Evolutionary conservation across 192 early-diverging fungal genomes (phyloP), one percentile per base, ranked within the genome.

Genomic region (Coemansia guatemalensis): DNA sequence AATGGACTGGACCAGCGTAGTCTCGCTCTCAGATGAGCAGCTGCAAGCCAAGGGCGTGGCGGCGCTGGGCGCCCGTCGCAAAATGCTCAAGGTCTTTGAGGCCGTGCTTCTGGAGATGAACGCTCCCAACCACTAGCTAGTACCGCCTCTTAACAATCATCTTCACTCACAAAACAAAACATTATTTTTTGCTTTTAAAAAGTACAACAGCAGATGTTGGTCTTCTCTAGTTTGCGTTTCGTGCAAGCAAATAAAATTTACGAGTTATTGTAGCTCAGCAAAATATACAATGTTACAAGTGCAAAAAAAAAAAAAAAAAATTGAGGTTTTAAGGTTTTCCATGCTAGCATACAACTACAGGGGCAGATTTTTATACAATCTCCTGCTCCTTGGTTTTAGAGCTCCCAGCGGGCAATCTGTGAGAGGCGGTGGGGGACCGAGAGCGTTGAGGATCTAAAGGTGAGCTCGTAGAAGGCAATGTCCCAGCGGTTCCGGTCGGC

Each of bases 41-140:
- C 83, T 99, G 64, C 84, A 85, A 47, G 85, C 81, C 32, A 87
- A 89, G 62, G 96, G 96, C 24, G 95, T 99, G 8, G 78, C 90
- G 6, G 95, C 96, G 52, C 85, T 97, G 62, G 96, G 96, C 51
- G 96, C 96, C 22, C 87, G 96, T 24, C 85, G 93, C 64, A 99
- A 99, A 80, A 93, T 99, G 87, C 73, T 97, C 52, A 97, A 96
- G 81, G 93, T 95, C 55, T 98, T 98, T 86, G 95, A 95, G 68
- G 57, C 58, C 0, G 74, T 82, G 22, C 69, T 49, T 20, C 24
- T 35, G 60, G 60, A 62, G 20, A 53, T n/a, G 58, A 44, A 44
- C 3, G 14, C 39, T 17, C 39, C 39, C 39, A 44, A 44, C 39
- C 39, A 44, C 12, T 44, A 44, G 39, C 39, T 2, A 44, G 39